Evolutionary conservation across 331 rosid genomes (phyloP), one percentile per base, ranked within the genome.

Genomic region (Stylosanthes scabra): DNA sequence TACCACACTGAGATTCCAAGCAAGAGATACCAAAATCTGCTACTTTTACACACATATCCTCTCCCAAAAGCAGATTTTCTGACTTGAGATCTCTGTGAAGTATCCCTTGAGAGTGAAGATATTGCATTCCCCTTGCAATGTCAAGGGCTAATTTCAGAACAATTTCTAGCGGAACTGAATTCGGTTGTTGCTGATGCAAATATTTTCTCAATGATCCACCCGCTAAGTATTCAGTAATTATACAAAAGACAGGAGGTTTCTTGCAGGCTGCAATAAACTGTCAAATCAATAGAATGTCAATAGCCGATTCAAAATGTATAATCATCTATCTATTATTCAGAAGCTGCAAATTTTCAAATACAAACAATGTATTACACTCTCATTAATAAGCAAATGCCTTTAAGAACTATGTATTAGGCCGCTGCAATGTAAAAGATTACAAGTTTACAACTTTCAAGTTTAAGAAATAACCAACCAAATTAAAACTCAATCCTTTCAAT

Each of bases 11-110:
- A 63, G 97, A 87, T 83, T 95, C 99, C 45, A 87, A 76, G 86
- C 99, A 95, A 0, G 99, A 95, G 82, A 95, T 95, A 9, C 99
- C 99, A 46, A 95, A 95, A 84, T 95, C 99, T 1, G 97, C 99
- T 51, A 95, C 99, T 78, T 95, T 95, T 49, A 95, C 97, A 71
- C 93, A 80, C 99, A 95, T 84, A 54, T 92, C 99, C 78, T 88
- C 96, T 45, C 91, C 97, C 12, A 95, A 74, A 59, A 92, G 84
- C 20, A 95, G 81, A 76, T 95, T 95, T 72, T 95, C 99, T 47
- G 99, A 95, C 71, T 95, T 95, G 75, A 95, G 97, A 87, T 95
- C 99, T 81, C 99, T 88, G 20, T 95, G 99, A 52, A 95, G 96
- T 69, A 95, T 88, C 73, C 99, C 96, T 68, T 88, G 90, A 37